These are phyloP conservation scores for Amanita phalloides DNA, from an alignment of 768 basidiomycete genomes.

Conservation along the genomic window DNA sequence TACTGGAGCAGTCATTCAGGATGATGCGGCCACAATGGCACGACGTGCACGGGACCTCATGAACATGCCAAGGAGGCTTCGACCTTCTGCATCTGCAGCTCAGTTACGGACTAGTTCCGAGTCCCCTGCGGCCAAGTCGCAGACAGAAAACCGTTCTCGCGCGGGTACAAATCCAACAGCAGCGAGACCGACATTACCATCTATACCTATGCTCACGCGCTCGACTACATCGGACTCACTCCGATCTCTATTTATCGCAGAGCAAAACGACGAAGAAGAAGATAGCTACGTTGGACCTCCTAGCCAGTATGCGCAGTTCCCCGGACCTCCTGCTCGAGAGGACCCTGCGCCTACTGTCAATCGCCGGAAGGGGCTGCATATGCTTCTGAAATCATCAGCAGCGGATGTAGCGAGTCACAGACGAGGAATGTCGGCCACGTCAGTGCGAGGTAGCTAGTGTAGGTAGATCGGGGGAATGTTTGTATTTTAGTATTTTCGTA, in stretches of 20 bases:
- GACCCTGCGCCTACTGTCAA: constrained; percentile 37
- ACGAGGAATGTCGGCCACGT: constrained; percentile 42
- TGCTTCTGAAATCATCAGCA: constrained; percentile 43
- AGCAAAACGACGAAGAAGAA: constrained; percentile 31
- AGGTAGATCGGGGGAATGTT: not conserved
- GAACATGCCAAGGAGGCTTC: constrained; percentile 48
- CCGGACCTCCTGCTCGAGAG: constrained; percentile 46
- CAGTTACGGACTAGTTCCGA: constrained; percentile 52
- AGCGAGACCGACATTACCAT: constrained; percentile 27
- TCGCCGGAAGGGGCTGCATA: constrained; percentile 59
- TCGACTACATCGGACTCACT: constrained; percentile 46
- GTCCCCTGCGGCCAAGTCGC: constrained; percentile 18
- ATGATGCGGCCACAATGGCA: constrained; percentile 40
- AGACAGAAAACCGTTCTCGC: constrained; percentile 43
- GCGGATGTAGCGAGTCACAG: constrained; percentile 26
- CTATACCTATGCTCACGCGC: constrained; percentile 37
- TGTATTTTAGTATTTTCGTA: not conserved
- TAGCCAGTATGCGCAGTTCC: constrained; percentile 60
- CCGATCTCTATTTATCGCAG: constrained; percentile 24
- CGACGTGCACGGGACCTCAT: constrained; percentile 38
- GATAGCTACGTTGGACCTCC: constrained; percentile 55
- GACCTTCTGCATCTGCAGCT: constrained; percentile 71
- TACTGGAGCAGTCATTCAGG: constrained; percentile 40
- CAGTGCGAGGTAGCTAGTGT: constrained; percentile 27
- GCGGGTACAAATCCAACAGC: constrained; percentile 58